These are phyloP conservation scores for Noccaea bulbosa DNA, from an alignment of 345 rosid genomes.

Conservation along the genomic window DNA sequence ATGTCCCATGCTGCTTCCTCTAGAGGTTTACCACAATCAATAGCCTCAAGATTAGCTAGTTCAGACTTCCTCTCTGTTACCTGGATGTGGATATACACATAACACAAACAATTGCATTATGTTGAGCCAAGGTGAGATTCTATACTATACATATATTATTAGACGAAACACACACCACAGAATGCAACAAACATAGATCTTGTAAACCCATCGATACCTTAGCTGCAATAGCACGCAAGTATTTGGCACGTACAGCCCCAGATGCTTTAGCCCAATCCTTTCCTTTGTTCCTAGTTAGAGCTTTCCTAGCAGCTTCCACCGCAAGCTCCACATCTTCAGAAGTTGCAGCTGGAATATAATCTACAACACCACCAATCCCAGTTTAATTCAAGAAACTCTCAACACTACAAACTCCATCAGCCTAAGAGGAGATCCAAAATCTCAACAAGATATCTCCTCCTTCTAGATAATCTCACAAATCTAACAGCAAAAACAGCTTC, in stretches of 20 bases:
- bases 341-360: slow-evolving; percentile 94
- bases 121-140: not conserved
- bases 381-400: not conserved
- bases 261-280: slow-evolving; percentile 78
- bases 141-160: not conserved
- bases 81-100: slow-evolving; percentile 49
- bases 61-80: slow-evolving; percentile 74
- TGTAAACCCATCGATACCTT: slow-evolving; percentile 52
- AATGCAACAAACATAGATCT: not conserved
- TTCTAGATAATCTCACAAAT: slow-evolving; percentile 14
- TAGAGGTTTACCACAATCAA: slow-evolving; percentile 91
- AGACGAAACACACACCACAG: not conserved
- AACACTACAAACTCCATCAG: slow-evolving; percentile 2
- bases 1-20: slow-evolving; percentile 96
- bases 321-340: slow-evolving; percentile 93
- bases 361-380: slow-evolving; percentile 49
- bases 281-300: slow-evolving; percentile 76
- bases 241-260: slow-evolving; percentile 87
- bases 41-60: slow-evolving; percentile 84
- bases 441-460: slow-evolving; percentile 16
- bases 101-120: slow-evolving; percentile 4
- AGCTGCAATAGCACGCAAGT: slow-evolving; percentile 92
- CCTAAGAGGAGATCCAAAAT: not conserved
- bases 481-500: slow-evolving; percentile 3
- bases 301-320: slow-evolving; percentile 81